phyloP scores from a whole-genome alignment of 768 basidiomycete genomes.

The Tulasnella sp. region DNA sequence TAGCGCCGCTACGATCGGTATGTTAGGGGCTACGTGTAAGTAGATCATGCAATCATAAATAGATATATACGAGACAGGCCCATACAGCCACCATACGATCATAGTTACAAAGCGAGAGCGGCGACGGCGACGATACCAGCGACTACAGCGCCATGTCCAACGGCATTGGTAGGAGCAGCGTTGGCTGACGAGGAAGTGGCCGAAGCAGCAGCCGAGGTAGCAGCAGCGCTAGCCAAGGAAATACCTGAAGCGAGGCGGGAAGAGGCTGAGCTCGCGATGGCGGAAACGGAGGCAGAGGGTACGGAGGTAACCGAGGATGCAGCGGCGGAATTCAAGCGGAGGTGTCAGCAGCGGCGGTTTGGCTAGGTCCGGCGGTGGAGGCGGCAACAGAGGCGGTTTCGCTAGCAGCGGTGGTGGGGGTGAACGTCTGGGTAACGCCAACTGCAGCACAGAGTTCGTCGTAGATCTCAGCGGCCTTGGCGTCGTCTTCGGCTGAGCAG shows the following conservation, averaged over 20 bases:
- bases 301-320: slow-evolving; percentile 16
- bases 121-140: neutral
- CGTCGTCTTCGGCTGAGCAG: slow-evolving; percentile 11
- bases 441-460: slow-evolving; percentile 1
- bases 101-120: neutral
- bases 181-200: neutral
- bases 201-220: too few species aligned
- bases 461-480: neutral
- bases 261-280: too few species aligned
- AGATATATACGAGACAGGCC: neutral
- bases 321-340: too few species aligned
- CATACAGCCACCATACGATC: neutral
- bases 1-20: too few species aligned
- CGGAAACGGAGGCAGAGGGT: neutral
- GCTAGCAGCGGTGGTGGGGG: too few species aligned
- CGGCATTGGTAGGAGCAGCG: neutral
- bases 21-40: too few species aligned
- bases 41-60: neutral
- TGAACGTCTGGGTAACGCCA: too few species aligned
- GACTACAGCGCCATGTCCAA: neutral
- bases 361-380: neutral
- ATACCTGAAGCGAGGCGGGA: neutral
- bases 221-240: neutral
- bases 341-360: neutral
- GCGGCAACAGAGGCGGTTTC: neutral